A percentile compares a stretch with the other conserved stretches of the same genome.
phyloP scores from a whole-genome alignment of 208 protist species.

The Crithidia brevicula region DNA sequence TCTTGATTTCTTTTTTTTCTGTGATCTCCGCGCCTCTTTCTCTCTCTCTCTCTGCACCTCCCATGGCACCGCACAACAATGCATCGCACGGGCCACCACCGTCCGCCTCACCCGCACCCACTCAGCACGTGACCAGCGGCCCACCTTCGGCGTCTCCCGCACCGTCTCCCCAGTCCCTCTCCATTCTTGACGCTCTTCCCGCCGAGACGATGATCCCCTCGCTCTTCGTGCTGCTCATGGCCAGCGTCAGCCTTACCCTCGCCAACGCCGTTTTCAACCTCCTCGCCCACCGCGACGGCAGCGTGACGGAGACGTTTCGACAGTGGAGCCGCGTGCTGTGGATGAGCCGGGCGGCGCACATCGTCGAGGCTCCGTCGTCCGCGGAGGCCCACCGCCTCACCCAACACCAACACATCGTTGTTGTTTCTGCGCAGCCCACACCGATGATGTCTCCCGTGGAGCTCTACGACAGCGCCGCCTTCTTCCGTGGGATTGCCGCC shows the following conservation, averaged over 20 bases:
- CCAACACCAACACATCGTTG: conserved; percentile 16
- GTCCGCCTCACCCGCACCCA: background rate
- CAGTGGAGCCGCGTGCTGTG: conserved; percentile 43
- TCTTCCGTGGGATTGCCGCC: conserved; percentile 29
- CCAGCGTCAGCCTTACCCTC: conserved; percentile 37
- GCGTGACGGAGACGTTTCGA: conserved; percentile 28
- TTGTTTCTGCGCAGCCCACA: conserved; percentile 2
- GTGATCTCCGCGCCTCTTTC: background rate
- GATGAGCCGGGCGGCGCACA: conserved; percentile 35
- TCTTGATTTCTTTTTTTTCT: conserved; percentile 9
- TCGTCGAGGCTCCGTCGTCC: conserved; percentile 35
- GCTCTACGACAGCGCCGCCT: conserved; percentile 31
- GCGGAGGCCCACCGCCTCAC: conserved; percentile 23
- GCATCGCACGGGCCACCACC: too few species aligned
- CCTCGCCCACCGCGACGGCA: conserved; percentile 13
- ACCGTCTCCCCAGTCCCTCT: background rate
- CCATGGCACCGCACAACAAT: too few species aligned
- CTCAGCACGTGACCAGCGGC: too few species aligned
- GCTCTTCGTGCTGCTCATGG: conserved; percentile 34
- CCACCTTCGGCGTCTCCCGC: background rate
- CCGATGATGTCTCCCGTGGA: conserved; percentile 18
- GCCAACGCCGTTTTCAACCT: conserved; percentile 49
- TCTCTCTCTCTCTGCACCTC: too few species aligned
- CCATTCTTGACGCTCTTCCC: conserved; percentile 20
- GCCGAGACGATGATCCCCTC: conserved; percentile 50